These are phyloP conservation scores for Pouteria campechiana DNA, from an alignment of 179 eudicot species.

Conservation along the genomic window DNA sequence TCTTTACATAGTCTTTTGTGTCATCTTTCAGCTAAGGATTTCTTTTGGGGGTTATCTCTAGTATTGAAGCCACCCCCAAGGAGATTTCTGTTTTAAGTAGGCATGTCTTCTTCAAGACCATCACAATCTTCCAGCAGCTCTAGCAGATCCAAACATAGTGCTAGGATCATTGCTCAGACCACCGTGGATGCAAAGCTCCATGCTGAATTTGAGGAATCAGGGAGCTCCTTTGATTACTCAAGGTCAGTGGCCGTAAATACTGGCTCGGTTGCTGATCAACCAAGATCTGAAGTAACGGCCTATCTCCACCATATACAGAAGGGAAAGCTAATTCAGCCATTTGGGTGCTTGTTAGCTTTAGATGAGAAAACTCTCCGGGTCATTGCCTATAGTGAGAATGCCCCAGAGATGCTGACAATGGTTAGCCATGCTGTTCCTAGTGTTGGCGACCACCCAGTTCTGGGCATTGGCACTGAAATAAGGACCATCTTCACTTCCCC, in stretches of 20 bases:
- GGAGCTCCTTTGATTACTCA: constrained; percentile 68
- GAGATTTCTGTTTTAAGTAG: constrained; percentile 2
- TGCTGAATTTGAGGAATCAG: constrained; percentile 76
- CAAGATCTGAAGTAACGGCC: constrained; percentile 65
- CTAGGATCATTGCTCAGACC: constrained; percentile 78
- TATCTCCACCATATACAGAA: constrained; percentile 89
- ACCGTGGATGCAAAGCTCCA: constrained; percentile 81
- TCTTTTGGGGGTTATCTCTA: too few species aligned
- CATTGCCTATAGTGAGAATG: constrained; percentile 81
- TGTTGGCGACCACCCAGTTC: constrained; percentile 66
- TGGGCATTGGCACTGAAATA: constrained; percentile 78
- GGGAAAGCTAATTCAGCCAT: constrained; percentile 80
- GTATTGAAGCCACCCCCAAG: too few species aligned
- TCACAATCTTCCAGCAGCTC: constrained; percentile 52
- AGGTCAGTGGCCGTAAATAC: constrained; percentile 48
- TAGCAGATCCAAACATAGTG: constrained; percentile 52
- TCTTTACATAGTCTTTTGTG: too few species aligned
- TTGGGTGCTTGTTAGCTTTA: constrained; percentile 84
- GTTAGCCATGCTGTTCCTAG: constrained; percentile 85
- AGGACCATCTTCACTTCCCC: constrained; percentile 72
- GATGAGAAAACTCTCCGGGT: constrained; percentile 75
- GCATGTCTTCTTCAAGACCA: constrained; percentile 58
- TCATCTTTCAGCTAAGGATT: too few species aligned
- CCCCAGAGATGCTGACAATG: constrained; percentile 97
- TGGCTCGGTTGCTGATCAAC: constrained; percentile 15